Evolutionary conservation across 129 eudicot genomes (phyloP).

Genomic region (Centaurea solstitialis): DNA sequence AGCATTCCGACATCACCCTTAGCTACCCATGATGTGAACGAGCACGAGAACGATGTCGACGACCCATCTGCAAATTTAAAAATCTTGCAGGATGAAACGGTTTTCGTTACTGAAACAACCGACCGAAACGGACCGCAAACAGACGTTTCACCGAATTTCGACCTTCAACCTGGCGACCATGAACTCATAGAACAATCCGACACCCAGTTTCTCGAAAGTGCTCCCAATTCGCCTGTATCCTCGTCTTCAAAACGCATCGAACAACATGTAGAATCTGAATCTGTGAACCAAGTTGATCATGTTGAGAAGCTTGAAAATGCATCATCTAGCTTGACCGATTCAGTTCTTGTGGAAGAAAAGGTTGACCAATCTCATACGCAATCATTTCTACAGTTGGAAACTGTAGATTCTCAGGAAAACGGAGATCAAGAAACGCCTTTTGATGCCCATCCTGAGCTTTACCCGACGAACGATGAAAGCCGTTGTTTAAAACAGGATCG

Average conservation of each 20-base stretch:
- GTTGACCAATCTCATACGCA: conserved; percentile 16
- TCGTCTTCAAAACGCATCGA: conserved; percentile 14
- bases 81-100: conserved; percentile 7
- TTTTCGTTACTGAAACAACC: conserved; percentile 3
- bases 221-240: conserved; percentile 22
- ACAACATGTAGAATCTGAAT: conserved; percentile 29
- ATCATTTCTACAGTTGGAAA: conserved; percentile 3
- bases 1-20: not conserved
- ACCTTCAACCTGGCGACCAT: not conserved
- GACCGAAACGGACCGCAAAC: conserved; percentile 15
- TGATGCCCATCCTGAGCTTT: conserved; percentile 22
- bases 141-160: not conserved
- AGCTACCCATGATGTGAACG: not conserved
- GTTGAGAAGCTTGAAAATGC: conserved; percentile 22
- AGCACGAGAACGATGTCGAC: conserved; percentile 4
- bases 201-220: conserved; percentile 21
- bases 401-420: conserved; percentile 15
- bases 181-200: conserved; percentile 12
- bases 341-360: conserved; percentile 25
- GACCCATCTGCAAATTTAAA: conserved; percentile 5
- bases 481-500: not conserved
- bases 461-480: conserved; percentile 1
- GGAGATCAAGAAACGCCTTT: conserved; percentile 21
- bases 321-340: conserved; percentile 15
- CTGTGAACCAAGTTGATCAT: conserved; percentile 19